A percentile compares a stretch with the other conserved stretches of the same genome.
phyloP scores from a whole-genome alignment of 805 yeast species.

The Pichia eremophila region DNA sequence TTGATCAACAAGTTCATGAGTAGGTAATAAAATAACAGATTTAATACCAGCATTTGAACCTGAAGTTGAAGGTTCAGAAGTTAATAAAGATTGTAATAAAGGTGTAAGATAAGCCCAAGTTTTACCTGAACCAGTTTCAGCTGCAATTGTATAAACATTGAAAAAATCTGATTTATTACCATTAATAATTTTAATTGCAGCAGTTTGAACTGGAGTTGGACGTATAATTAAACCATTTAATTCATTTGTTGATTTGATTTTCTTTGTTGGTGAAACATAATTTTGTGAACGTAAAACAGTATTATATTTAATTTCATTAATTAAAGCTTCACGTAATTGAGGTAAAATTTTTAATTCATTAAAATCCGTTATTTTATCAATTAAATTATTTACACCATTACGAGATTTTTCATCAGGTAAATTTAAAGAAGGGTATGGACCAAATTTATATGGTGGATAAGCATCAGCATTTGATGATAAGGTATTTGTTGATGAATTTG shows the following conservation, averaged over 20 bases:
- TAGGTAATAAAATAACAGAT: constrained; percentile 76
- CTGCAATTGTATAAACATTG: constrained; percentile 72
- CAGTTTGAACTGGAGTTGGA: constrained; percentile 78
- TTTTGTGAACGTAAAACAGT: constrained; percentile 33
- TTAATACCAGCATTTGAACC: constrained; percentile 40
- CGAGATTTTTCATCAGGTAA: constrained; percentile 28
- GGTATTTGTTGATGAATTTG: not conserved
- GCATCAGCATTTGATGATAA: constrained; percentile 5
- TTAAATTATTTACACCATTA: constrained; percentile 29
- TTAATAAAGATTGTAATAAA: constrained; percentile 55
- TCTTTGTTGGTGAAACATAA: constrained; percentile 19
- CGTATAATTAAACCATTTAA: constrained; percentile 30
- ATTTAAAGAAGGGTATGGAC: constrained; percentile 39
- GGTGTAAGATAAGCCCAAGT: constrained; percentile 88
- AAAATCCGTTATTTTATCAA: constrained; percentile 51
- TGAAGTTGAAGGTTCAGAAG: constrained; percentile 26
- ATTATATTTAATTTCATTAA: constrained; percentile 40
- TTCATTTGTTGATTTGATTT: constrained; percentile 25
- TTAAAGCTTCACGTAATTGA: constrained; percentile 51
- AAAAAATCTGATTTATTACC: constrained; percentile 32
- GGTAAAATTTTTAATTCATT: constrained; percentile 61
- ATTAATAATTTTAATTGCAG: constrained; percentile 54
- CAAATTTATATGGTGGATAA: constrained; percentile 32
- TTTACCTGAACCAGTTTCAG: constrained; percentile 96
- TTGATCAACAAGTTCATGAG: constrained; percentile 81